Evolutionary conservation across 768 basidiomycete species (phyloP), one percentile per base, ranked within the genome.

Genomic region (Boletus subparvulus): DNA sequence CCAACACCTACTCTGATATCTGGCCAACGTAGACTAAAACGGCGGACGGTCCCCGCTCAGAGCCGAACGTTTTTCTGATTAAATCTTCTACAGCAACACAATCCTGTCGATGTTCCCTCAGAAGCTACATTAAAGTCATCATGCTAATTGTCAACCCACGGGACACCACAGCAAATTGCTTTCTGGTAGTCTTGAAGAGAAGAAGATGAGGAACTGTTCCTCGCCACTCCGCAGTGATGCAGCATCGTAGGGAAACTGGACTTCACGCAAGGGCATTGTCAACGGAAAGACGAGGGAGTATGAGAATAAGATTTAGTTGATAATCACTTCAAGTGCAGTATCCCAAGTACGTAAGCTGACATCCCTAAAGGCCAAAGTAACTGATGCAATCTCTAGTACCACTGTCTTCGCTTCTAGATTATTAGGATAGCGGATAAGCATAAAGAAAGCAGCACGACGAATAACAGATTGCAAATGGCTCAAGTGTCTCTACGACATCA

Each of bases 1-100:
- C 13, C 32, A 46, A 37, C 32, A 74, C 85, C 69, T 65, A 92
- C 90, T 83, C 80, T 50, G 77, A 55, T 62, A 71, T 78, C 67
- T 85, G 80, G 12, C 90, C 90, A 50, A 90, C 87, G 61, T 87
- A 88, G 33, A 90, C 78, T 44, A 92, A 75, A 52, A 83, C 65
- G 9, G 79, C 89, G 13, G 77, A 74, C 42, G 84, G 86, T 4
- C 59, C 77, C 62, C 65, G 76, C 64, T 54, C 69, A 14, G 71
- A 59, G 12, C 68, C 66, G 56, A 91, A 90, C 0, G 77, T 79
- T 10, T 79, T 65, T 54, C 77, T 69, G 30, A 91, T 76, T 40
- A 82, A 56, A 2, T 72, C 65, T 54, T 92, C 86, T 30, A 91
- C 84, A 36, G 67, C 80, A 32, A 75, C 72, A 67, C 90, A 91